Evolutionary conservation across 768 basidiomycete genomes (phyloP).

Genomic region (Gelatoporia subvermispora): DNA sequence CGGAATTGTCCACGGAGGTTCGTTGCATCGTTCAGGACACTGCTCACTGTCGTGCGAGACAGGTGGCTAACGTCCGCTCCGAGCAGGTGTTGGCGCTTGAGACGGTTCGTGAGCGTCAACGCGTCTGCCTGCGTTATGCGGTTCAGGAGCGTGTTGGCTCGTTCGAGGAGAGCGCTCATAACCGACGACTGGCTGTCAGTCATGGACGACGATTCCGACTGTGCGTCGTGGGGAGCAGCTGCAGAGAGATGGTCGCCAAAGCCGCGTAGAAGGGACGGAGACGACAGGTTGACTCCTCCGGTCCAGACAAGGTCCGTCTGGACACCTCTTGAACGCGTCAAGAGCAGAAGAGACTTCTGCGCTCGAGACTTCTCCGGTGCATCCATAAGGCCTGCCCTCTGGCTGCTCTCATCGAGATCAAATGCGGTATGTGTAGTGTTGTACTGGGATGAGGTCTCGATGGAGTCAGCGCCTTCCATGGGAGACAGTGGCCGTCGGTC

Average conservation of each 20-base stretch:
- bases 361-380: slow-evolving; percentile 33
- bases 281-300: slow-evolving; percentile 1
- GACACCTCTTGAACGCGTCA: slow-evolving; percentile 44
- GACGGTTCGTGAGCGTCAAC: slow-evolving; percentile 78
- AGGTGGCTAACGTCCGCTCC: slow-evolving; percentile 85
- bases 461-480: slow-evolving; percentile 25
- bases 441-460: slow-evolving; percentile 17
- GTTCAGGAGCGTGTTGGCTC: slow-evolving; percentile 57
- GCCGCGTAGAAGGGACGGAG: slow-evolving; percentile 24
- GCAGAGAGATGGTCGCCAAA: slow-evolving; percentile 31
- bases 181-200: slow-evolving; percentile 46
- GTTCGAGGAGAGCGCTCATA: slow-evolving; percentile 56
- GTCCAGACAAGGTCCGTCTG: slow-evolving; percentile 18
- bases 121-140: slow-evolving; percentile 75
- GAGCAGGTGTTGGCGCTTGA: slow-evolving; percentile 85
- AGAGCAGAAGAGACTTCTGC: slow-evolving; percentile 44
- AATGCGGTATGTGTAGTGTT: slow-evolving; percentile 27
- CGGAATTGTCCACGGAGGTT: slow-evolving; percentile 73
- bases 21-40: slow-evolving; percentile 65
- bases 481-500: slow-evolving; percentile 38
- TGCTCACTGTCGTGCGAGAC: slow-evolving; percentile 74
- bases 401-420: slow-evolving; percentile 44
- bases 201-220: slow-evolving; percentile 73
- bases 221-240: slow-evolving; percentile 49
- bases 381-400: slow-evolving; percentile 20